Base-by-base conservation (phyloP, 2,329 filamentous ascomycete species). In the Colletotrichum incanum region DNA sequence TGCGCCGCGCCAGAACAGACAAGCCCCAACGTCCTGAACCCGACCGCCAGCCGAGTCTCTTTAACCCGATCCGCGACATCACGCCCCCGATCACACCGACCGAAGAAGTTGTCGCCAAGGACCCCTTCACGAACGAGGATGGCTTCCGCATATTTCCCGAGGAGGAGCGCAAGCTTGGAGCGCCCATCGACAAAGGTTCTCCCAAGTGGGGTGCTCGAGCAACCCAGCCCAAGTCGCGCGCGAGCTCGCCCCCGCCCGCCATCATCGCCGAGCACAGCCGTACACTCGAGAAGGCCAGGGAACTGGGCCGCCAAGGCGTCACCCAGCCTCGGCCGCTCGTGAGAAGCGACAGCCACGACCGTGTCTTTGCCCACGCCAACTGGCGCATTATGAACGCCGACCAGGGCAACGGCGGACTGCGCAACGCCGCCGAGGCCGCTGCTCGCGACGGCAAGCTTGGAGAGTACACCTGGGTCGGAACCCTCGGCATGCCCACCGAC, bases 401-500 rank as follows among this genome's bases (percentile, higher is more conserved):
- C 67, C 94, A 97, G 82, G 96, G 96, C 70, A 98, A 98, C 78
- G 95, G 95, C 28, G 96, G 96, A 26, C 88, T 98, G 60, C 92
- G 93, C 77, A 98, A 98, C 79, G 96, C 96, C 5, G 91, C 96
- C 43, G 91, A 94, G 74, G 94, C 94, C 20, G 93, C 94, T 2
- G 87, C 90, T 20, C 89, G 94, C 58, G 90, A 92, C 66, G 92
- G 91, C 26, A 88, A 89, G 73, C 84, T 94, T 12, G 87, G 89
- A 26, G 93, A 97, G 67, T 93, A 94, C 78, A 93, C 92, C n/a
- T 97, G 94, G 92, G 93, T 98, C 5, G 96, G 96, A 65, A 97
- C 95, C 0, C 84, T 98, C 54, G 96, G 96, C 26, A 98, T 98
- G 90, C 95, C 96, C 0, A 98, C 94, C 0, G 96, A 98, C 82